A percentile compares a stretch with the other conserved stretches of the same genome.
Conservation (phyloP, 768 basidiomycete genomes). For the Lactarius indigo region DNA sequence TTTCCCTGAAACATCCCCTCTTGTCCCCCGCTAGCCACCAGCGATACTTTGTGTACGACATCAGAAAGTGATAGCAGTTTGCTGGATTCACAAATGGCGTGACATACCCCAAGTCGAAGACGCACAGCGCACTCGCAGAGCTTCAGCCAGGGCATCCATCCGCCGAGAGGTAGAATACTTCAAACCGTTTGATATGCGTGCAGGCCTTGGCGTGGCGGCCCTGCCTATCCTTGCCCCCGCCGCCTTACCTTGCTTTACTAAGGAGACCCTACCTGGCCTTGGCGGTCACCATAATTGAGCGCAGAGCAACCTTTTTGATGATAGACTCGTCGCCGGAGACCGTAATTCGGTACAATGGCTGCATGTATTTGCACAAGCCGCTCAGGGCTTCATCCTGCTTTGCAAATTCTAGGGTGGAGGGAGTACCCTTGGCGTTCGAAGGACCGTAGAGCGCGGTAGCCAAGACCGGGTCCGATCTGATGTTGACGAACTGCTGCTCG, state of each 20-base stretch:
- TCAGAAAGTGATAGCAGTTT: not conserved
- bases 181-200: conserved; percentile 76
- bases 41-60: conserved; percentile 45
- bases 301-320: conserved; percentile 68
- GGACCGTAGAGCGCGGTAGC: conserved; percentile 31
- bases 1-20: conserved; percentile 88
- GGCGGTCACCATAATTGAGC: conserved; percentile 62
- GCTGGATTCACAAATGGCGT: not conserved
- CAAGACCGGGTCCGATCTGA: conserved; percentile 43
- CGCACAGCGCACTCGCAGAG: too few species aligned
- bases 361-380: conserved; percentile 62
- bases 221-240: too few species aligned
- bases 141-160: conserved; percentile 75
- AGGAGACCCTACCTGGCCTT: conserved; percentile 79
- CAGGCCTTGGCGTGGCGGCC: conserved; percentile 62
- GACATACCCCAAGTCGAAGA: conserved; percentile 69
- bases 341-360: conserved; percentile 65
- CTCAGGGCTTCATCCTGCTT: conserved; percentile 62
- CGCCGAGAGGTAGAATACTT: conserved; percentile 66
- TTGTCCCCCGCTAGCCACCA: conserved; percentile 49
- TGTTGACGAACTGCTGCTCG: conserved; percentile 68
- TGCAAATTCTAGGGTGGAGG: conserved; percentile 44
- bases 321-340: conserved; percentile 52
- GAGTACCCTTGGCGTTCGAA: conserved; percentile 29
- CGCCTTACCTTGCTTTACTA: conserved; percentile 41